Conservation (phyloP, 2,329 filamentous ascomycete genomes). For the Grosmannia serpens region DNA sequence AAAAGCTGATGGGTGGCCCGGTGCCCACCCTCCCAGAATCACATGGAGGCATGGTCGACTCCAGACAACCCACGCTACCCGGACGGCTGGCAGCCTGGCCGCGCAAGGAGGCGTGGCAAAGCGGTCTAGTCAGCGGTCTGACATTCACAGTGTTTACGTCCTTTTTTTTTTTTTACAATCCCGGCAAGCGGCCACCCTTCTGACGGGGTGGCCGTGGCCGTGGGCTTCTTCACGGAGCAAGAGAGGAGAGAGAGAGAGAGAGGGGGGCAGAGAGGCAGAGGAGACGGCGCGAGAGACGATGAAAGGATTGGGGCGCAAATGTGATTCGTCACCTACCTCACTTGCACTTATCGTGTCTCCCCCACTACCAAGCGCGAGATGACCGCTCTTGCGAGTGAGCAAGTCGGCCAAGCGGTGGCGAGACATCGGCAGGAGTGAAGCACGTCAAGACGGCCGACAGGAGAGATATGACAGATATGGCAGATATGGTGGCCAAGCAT, state of each 20-base stretch:
- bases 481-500: too few relatives aligned
- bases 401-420: neutral
- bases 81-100: neutral
- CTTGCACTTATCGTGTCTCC: neutral
- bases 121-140: neutral
- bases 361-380: neutral
- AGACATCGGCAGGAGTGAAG: neutral
- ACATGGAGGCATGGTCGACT: neutral
- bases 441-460: neutral
- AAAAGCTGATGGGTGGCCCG: constrained; percentile 3
- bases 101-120: neutral
- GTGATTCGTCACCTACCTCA: constrained; percentile 1
- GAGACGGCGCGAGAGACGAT: neutral
- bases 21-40: constrained; percentile 8
- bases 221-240: neutral
- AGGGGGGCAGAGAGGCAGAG: neutral
- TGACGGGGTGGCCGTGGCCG: neutral
- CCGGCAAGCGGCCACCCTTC: too few relatives aligned
- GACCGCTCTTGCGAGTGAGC: neutral
- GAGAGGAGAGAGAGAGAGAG: neutral
- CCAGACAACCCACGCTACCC: neutral
- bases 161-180: neutral
- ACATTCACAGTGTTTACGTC: neutral
- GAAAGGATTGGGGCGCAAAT: neutral
- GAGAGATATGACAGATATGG: neutral